phyloP scores from a whole-genome alignment of 768 basidiomycete genomes.

The Guyanaporus albipodus region DNA sequence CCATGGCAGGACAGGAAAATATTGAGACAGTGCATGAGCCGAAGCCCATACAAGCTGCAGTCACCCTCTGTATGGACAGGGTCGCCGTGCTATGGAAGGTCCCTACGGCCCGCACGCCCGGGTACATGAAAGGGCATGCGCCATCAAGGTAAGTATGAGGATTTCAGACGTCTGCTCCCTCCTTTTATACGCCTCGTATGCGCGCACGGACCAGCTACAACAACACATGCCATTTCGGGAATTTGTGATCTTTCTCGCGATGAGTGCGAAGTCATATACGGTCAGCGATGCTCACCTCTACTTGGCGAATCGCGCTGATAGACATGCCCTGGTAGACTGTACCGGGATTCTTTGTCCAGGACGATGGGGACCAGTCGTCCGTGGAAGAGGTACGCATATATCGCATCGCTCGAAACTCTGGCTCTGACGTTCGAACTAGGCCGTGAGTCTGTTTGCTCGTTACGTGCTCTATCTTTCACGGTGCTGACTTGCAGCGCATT shows the following conservation, averaged over 20 bases:
- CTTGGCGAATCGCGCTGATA: too few relatives aligned
- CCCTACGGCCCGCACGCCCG: constrained; percentile 54
- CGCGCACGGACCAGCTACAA: too few relatives aligned
- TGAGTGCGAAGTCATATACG: constrained; percentile 12
- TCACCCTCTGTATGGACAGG: constrained; percentile 46
- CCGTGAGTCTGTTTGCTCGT: constrained; percentile 6
- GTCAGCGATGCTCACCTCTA: too few relatives aligned
- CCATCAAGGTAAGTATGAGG: constrained; percentile 65
- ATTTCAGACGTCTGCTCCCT: too few relatives aligned
- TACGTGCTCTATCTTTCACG: not conserved
- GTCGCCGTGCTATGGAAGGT: constrained; percentile 55
- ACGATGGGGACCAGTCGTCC: too few relatives aligned
- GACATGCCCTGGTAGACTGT: too few relatives aligned
- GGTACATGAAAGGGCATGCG: constrained; percentile 50
- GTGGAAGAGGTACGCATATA: too few relatives aligned
- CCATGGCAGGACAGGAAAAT: constrained; percentile 70
- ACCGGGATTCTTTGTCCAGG: too few relatives aligned
- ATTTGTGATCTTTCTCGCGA: too few relatives aligned
- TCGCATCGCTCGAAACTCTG: too few relatives aligned
- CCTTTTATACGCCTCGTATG: too few relatives aligned
- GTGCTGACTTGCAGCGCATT: not conserved
- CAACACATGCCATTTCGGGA: too few relatives aligned
- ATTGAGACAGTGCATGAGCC: constrained; percentile 77
- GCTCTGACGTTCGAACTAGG: not conserved
- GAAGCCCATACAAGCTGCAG: constrained; percentile 51